Conservation (phyloP, 768 basidiomycete species). For the Lepiota subincarnata region DNA sequence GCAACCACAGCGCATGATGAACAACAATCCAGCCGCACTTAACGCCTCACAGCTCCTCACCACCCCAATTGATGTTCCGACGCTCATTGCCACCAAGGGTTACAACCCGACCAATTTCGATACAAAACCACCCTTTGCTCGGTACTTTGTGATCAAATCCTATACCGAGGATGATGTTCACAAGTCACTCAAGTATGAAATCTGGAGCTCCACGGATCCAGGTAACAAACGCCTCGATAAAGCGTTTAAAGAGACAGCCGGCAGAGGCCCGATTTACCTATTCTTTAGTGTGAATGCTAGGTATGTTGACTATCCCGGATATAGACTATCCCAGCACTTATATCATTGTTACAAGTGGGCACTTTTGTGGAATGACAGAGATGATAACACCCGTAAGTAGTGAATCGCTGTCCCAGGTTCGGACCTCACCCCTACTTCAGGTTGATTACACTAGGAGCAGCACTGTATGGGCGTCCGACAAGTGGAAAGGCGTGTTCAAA, state of each 20-base stretch:
- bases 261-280: conserved; percentile 91
- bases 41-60: conserved; percentile 43
- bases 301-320: conserved; percentile 30
- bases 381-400: conserved; percentile 85
- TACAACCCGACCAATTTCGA: conserved; percentile 90
- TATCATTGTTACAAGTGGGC: conserved; percentile 53
- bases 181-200: conserved; percentile 96
- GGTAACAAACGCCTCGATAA: conserved; percentile 97
- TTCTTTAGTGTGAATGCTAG: conserved; percentile 97
- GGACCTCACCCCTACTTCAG: conserved; percentile 24
- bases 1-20: conserved; percentile 34
- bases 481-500: conserved; percentile 99
- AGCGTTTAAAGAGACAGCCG: conserved; percentile 93
- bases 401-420: background rate
- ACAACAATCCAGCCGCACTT: conserved; percentile 24
- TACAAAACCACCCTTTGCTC: conserved; percentile 72
- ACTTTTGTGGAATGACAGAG: conserved; percentile 98
- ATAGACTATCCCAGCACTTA: background rate
- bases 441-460: conserved; percentile 93
- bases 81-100: conserved; percentile 82
- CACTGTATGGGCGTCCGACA: conserved; percentile 98
- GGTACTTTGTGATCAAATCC: conserved; percentile 97
- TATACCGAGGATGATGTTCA: conserved; percentile 99
- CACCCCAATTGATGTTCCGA: conserved; percentile 80
- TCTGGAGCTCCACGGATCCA: conserved; percentile 96